Percentiles rank a stretch among this genome's conserved stretches.
These are phyloP conservation scores for Xylaria bambusicola DNA, from an alignment of 495 filamentous ascomycete genomes.

Conservation along the genomic window DNA sequence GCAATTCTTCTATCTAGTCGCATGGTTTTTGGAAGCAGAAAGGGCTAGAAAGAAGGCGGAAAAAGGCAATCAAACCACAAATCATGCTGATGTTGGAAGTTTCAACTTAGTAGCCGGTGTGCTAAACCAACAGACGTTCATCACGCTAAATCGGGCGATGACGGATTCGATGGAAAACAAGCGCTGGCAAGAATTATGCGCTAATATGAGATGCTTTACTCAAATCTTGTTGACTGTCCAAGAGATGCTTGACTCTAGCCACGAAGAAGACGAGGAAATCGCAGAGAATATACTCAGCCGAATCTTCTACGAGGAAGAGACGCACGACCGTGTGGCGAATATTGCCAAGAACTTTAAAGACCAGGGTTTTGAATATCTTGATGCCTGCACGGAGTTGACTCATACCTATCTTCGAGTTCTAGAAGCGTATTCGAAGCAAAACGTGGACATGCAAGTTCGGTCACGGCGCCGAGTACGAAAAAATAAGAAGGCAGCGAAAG, in stretches of 20 bases:
- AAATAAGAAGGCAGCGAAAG: slow-evolving; percentile 64
- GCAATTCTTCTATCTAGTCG: slow-evolving; percentile 90
- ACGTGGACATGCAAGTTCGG: slow-evolving; percentile 88
- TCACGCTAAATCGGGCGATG: slow-evolving; percentile 82
- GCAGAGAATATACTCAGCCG: slow-evolving; percentile 96
- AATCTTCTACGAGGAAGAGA: slow-evolving; percentile 96
- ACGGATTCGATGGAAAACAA: slow-evolving; percentile 76
- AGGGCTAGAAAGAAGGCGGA: slow-evolving; percentile 66
- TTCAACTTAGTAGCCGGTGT: slow-evolving; percentile 87
- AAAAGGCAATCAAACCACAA: slow-evolving; percentile 43
- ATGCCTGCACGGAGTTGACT: slow-evolving; percentile 86
- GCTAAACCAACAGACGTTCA: slow-evolving; percentile 88
- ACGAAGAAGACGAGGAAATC: slow-evolving; percentile 95
- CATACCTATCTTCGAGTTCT: slow-evolving; percentile 92
- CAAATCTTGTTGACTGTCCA: slow-evolving; percentile 89
- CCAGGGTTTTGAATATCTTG: slow-evolving; percentile 90
- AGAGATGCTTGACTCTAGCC: slow-evolving; percentile 81
- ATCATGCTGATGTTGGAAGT: slow-evolving; percentile 64
- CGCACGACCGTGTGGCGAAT: slow-evolving; percentile 79
- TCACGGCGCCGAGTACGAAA: slow-evolving; percentile 67
- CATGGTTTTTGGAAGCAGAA: slow-evolving; percentile 95
- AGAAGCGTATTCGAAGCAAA: slow-evolving; percentile 91
- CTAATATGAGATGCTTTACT: slow-evolving; percentile 88
- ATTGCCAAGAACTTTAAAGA: slow-evolving; percentile 84
- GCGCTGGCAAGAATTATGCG: slow-evolving; percentile 80